phyloP scores from a whole-genome alignment of 768 basidiomycete genomes.

The Suillus luteus region DNA sequence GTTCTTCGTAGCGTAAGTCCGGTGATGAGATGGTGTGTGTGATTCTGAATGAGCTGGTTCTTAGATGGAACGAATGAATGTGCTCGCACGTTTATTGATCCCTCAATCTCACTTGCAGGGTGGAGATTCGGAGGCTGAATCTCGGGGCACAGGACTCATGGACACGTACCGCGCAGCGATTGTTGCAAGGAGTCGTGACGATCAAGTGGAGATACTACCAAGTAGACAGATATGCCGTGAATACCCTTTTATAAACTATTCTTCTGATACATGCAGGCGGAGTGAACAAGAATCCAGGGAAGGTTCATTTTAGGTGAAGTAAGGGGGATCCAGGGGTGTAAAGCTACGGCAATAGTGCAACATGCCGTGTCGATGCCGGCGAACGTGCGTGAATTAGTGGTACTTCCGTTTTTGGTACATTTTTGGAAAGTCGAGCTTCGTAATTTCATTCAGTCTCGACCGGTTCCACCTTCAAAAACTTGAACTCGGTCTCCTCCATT shows the following conservation, averaged over 20 bases:
- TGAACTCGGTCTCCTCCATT: neutral
- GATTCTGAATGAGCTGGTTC: conserved; percentile 14
- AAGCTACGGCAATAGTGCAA: conserved; percentile 14
- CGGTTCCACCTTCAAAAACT: conserved; percentile 28
- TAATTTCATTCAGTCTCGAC: conserved; percentile 43
- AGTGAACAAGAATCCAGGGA: neutral
- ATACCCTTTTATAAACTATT: neutral
- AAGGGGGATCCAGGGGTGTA: conserved; percentile 16
- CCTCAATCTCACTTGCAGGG: conserved; percentile 11
- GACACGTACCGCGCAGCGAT: neutral
- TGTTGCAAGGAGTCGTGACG: neutral
- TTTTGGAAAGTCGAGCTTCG: conserved; percentile 20
- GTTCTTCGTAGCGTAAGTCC: conserved; percentile 86
- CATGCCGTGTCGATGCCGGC: conserved; percentile 32
- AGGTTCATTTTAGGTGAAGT: conserved; percentile 1
- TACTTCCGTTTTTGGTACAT: conserved; percentile 27
- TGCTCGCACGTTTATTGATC: conserved; percentile 15
- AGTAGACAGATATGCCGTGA: neutral
- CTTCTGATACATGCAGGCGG: conserved; percentile 6
- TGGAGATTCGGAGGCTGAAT: conserved; percentile 9
- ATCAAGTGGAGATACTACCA: neutral
- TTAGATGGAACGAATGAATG: conserved; percentile 78
- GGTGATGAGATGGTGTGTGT: conserved; percentile 13
- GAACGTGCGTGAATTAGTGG: conserved; percentile 39
- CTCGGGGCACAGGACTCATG: neutral